A percentile compares a stretch with the other conserved stretches of the same genome.
These are phyloP conservation scores for Exophiala viscosa DNA, from an alignment of 2,329 filamentous ascomycete species.

Conservation along the genomic window DNA sequence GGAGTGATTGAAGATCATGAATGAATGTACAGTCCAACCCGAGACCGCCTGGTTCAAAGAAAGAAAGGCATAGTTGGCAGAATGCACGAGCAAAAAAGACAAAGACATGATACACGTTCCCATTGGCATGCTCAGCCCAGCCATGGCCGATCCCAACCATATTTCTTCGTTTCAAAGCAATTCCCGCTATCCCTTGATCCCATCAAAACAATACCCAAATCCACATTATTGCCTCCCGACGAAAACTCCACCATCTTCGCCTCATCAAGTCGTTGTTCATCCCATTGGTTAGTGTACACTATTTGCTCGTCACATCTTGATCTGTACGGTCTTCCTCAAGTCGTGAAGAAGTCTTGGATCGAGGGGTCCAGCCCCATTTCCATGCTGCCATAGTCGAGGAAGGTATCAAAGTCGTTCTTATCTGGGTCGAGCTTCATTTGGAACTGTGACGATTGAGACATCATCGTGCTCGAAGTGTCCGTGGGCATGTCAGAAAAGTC, in stretches of 20 bases:
- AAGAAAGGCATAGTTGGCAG: background rate
- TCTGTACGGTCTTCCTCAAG: constrained; percentile 8
- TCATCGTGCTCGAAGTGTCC: constrained; percentile 4
- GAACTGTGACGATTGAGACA: constrained; percentile 10
- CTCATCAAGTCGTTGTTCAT: background rate
- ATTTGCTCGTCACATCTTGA: background rate
- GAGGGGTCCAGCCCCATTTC: constrained; percentile 22
- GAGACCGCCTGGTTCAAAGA: background rate
- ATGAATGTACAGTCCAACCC: constrained; percentile 3
- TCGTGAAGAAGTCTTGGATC: constrained; percentile 23
- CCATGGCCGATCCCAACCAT: background rate
- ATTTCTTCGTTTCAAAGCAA: background rate
- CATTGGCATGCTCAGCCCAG: background rate
- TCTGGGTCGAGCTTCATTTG: constrained; percentile 20
- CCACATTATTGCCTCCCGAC: background rate
- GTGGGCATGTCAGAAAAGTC: constrained; percentile 25
- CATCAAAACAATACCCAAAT: background rate
- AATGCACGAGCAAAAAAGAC: background rate
- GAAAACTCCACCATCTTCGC: background rate
- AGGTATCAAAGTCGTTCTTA: constrained; percentile 28
- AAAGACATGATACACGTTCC: background rate
- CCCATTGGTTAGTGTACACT: background rate
- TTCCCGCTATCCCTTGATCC: background rate
- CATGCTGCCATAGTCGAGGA: constrained; percentile 28
- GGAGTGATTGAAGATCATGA: background rate